Evolutionary conservation across 768 basidiomycete species (phyloP).

Genomic region (Macrocybe gigantea): DNA sequence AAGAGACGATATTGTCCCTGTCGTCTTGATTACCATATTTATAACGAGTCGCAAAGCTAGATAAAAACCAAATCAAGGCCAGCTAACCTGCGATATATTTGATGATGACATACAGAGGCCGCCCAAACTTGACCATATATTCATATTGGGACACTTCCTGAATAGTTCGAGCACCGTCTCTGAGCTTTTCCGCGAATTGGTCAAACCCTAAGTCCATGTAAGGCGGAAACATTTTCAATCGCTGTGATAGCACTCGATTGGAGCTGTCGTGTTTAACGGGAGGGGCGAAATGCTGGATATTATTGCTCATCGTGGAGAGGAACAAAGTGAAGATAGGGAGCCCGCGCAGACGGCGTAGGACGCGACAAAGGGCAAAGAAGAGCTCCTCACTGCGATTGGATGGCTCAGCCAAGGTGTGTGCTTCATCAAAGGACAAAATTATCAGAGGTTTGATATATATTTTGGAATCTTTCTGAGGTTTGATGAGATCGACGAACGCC

Average conservation of each 20-base stretch:
- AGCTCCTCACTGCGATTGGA: background rate
- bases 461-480: no score
- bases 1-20: no score
- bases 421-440: slow-evolving; percentile 1
- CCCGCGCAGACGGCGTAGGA: background rate
- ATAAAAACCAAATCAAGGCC: background rate
- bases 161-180: background rate
- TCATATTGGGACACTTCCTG: background rate
- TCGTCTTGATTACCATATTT: no score
- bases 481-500: no score
- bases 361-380: background rate
- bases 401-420: background rate
- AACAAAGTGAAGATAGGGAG: background rate
- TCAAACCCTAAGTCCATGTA: no score
- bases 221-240: no score
- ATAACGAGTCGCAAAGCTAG: background rate
- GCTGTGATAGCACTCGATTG: no score
- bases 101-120: background rate
- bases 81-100: background rate
- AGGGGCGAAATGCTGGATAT: background rate
- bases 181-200: no score
- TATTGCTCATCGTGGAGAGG: background rate
- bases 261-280: no score
- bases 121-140: background rate
- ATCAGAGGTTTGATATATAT: no score